These are phyloP conservation scores for Peterozyma toletana DNA, from an alignment of 805 yeast genomes.

Conservation along the genomic window DNA sequence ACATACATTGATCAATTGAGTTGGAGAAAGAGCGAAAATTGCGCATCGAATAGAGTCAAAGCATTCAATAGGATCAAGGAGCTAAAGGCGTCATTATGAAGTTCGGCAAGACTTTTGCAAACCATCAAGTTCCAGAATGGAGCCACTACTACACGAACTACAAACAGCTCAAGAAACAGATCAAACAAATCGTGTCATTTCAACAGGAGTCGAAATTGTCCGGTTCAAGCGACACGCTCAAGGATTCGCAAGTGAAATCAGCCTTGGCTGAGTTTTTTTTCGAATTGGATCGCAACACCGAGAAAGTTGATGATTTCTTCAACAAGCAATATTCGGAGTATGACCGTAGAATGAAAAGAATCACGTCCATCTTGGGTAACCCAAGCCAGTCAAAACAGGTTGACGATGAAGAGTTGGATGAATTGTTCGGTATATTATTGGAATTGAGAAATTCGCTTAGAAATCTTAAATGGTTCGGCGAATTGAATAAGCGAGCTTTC, in stretches of 20 bases:
- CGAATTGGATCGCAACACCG: conserved; percentile 74
- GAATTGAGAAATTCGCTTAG: conserved; percentile 73
- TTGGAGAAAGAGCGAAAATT: too few species aligned
- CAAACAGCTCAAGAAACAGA: conserved; percentile 73
- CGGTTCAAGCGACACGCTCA: conserved; percentile 23
- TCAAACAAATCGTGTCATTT: conserved; percentile 51
- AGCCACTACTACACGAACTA: conserved; percentile 74
- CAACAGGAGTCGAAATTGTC: conserved; percentile 23
- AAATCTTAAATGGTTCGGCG: conserved; percentile 90
- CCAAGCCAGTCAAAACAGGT: conserved; percentile 17
- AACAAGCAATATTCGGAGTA: conserved; percentile 69
- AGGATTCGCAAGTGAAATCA: conserved; percentile 34
- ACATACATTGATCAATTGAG: too few species aligned
- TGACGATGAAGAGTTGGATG: conserved; percentile 53
- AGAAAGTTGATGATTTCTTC: conserved; percentile 74
- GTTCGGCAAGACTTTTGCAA: conserved; percentile 71
- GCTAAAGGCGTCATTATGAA: conserved; percentile 41
- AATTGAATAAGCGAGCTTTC: conserved; percentile 84
- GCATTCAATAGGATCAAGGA: too few species aligned
- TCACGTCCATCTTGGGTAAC: conserved; percentile 32
- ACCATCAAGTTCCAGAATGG: conserved; percentile 97
- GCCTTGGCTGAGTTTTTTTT: conserved; percentile 64
- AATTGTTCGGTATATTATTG: conserved; percentile 57
- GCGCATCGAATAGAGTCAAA: too few species aligned
- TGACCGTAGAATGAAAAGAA: conserved; percentile 53